A percentile compares a stretch with the other conserved stretches of the same genome.
Evolutionary conservation across 352 stramenopile genomes (phyloP).

Genomic region (Phytophthora vignae): DNA sequence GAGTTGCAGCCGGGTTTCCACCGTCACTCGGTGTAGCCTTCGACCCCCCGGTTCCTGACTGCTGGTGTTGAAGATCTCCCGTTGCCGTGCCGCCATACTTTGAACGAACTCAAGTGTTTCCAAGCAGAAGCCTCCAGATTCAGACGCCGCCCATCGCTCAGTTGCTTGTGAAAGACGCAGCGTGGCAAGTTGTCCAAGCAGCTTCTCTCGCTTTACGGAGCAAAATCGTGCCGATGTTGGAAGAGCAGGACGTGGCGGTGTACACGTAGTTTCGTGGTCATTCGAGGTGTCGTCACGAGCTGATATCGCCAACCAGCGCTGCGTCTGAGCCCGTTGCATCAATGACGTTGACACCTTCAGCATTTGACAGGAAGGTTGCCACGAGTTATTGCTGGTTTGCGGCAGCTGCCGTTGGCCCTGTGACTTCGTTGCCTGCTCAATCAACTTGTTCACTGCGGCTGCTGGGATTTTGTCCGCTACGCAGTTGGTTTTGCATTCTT

Average conservation of each 20-base stretch:
- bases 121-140: constrained; percentile 8
- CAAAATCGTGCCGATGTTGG: constrained; percentile 25
- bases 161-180: constrained; percentile 10
- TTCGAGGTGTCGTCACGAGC: not conserved
- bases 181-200: constrained; percentile 40
- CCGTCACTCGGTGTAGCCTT: constrained; percentile 17
- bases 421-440: constrained; percentile 6
- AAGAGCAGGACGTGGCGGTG: not conserved
- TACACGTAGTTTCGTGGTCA: not conserved
- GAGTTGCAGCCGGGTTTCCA: constrained; percentile 24
- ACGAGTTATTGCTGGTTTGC: not conserved
- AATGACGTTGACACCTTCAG: constrained; percentile 17
- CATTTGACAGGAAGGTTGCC: constrained; percentile 5
- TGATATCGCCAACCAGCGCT: constrained; percentile 24
- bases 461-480: constrained; percentile 4
- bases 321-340: constrained; percentile 26
- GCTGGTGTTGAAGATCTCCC: not conserved
- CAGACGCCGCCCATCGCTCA: constrained; percentile 8
- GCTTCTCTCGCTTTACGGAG: constrained; percentile 32
- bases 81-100: constrained; percentile 16
- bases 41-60: not conserved
- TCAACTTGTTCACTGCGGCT: constrained; percentile 15
- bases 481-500: not conserved
- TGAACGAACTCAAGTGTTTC: constrained; percentile 26
- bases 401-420: not conserved